Percentiles rank a stretch among this genome's conserved stretches.
Conservation (phyloP, 306 rosid genomes). For the Cicer cuneatum region DNA sequence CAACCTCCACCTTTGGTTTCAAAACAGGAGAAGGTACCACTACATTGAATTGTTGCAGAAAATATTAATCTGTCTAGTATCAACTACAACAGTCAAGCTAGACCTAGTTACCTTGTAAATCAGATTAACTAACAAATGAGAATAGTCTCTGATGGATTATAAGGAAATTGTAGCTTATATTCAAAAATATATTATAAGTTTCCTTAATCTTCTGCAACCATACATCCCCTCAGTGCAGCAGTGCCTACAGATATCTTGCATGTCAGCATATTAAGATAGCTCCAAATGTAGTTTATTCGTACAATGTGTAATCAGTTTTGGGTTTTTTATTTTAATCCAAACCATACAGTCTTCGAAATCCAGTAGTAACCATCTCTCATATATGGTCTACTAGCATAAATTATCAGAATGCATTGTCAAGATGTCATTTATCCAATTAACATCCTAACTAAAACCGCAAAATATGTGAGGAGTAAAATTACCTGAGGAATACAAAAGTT, state of each 20-base stretch:
- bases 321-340: background rate
- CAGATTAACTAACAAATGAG: slow-evolving; percentile 31
- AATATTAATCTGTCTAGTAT: background rate
- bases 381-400: slow-evolving; percentile 13
- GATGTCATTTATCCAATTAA: slow-evolving; percentile 22
- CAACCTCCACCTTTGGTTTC: background rate
- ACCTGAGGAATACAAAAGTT: slow-evolving; percentile 88
- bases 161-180: background rate
- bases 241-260: slow-evolving; percentile 20
- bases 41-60: background rate
- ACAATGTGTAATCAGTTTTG: slow-evolving; percentile 24
- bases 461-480: slow-evolving; percentile 39
- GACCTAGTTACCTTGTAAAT: slow-evolving; percentile 7
- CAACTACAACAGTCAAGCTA: background rate
- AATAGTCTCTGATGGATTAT: slow-evolving; percentile 11
- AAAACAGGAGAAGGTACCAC: slow-evolving; percentile 3
- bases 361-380: slow-evolving; percentile 9
- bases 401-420: slow-evolving; percentile 15
- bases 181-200: slow-evolving; percentile 25
- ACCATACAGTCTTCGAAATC: background rate
- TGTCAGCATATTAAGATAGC: slow-evolving; percentile 17
- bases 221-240: slow-evolving; percentile 32
- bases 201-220: slow-evolving; percentile 36
- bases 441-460: slow-evolving; percentile 16
- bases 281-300: slow-evolving; percentile 24